These are phyloP conservation scores for Backusella circina DNA, from an alignment of 192 early-diverging fungal genomes.

Conservation along the genomic window DNA sequence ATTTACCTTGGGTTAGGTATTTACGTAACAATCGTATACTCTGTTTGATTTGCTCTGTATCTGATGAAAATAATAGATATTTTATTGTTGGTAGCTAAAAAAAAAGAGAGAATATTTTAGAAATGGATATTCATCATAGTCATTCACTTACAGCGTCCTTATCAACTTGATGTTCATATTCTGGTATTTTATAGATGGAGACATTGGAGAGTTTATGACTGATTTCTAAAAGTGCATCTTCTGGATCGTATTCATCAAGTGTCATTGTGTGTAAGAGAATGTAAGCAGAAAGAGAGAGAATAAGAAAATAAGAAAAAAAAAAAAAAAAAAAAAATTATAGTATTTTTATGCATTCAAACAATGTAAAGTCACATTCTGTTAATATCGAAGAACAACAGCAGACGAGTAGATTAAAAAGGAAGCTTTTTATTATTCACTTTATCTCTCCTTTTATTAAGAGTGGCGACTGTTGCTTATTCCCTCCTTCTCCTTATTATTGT, in stretches of 20 bases:
- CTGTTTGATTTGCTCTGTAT: slow-evolving; percentile 7
- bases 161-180: slow-evolving; percentile 7
- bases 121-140: background rate
- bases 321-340: background rate
- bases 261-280: slow-evolving; percentile 9
- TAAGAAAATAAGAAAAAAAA: background rate
- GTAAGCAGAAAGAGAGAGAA: background rate
- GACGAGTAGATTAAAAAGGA: background rate
- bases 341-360: background rate
- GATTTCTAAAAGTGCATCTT: slow-evolving; percentile 23
- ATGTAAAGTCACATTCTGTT: background rate
- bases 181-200: slow-evolving; percentile 15
- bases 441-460: background rate
- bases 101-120: background rate
- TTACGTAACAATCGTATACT: slow-evolving; percentile 8
- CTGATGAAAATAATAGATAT: slow-evolving; percentile 3
- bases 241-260: slow-evolving; percentile 31
- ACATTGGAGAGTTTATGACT: slow-evolving; percentile 33
- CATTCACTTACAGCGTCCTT: slow-evolving; percentile 8
- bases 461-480: background rate
- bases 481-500: background rate
- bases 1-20: slow-evolving; percentile 18
- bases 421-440: background rate
- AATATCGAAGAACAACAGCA: background rate
- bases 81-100: background rate